Conservation (phyloP, 345 rosid species). For the Pistacia atlantica region DNA sequence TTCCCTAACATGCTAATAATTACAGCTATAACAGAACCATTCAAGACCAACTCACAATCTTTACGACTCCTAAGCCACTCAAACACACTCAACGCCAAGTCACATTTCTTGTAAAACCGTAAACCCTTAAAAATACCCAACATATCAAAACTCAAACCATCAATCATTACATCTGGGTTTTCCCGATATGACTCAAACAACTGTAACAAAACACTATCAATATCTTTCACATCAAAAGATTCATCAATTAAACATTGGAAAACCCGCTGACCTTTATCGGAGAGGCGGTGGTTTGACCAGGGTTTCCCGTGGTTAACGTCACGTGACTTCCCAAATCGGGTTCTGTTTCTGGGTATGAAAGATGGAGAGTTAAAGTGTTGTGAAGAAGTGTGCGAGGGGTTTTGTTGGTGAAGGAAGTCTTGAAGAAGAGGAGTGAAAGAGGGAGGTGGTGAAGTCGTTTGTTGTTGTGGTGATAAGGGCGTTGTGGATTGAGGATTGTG, state of each 20-base stretch:
- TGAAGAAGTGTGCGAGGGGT: no score
- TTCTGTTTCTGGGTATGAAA: slow-evolving; percentile 39
- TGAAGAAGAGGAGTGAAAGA: slow-evolving; percentile 43
- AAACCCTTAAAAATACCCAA: no score
- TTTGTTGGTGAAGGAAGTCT: slow-evolving; percentile 31
- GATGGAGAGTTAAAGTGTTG: slow-evolving; percentile 1
- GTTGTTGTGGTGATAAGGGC: slow-evolving; percentile 17
- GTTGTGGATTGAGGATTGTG: slow-evolving; percentile 23
- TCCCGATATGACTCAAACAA: slow-evolving; percentile 48
- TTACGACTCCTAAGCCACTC: no score
- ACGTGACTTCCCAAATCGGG: slow-evolving; percentile 61
- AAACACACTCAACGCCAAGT: no score
- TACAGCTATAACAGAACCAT: no score
- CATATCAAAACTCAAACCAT: no score
- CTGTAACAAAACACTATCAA: slow-evolving; percentile 38
- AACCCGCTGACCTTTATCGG: slow-evolving; percentile 62
- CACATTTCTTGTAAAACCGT: no score
- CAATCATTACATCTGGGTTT: no score
- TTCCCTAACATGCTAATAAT: no score
- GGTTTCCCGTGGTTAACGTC: slow-evolving; percentile 79
- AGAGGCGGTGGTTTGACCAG: slow-evolving; percentile 70
- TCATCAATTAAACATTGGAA: slow-evolving; percentile 56
- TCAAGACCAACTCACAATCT: no score
- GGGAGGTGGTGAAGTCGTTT: slow-evolving; percentile 25
- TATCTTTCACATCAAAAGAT: slow-evolving; percentile 46